Percentiles rank a stretch among this genome's conserved stretches.
phyloP scores from a whole-genome alignment of 1,139 yeast genomes.

The Saccharomyces hybrid region DNA sequence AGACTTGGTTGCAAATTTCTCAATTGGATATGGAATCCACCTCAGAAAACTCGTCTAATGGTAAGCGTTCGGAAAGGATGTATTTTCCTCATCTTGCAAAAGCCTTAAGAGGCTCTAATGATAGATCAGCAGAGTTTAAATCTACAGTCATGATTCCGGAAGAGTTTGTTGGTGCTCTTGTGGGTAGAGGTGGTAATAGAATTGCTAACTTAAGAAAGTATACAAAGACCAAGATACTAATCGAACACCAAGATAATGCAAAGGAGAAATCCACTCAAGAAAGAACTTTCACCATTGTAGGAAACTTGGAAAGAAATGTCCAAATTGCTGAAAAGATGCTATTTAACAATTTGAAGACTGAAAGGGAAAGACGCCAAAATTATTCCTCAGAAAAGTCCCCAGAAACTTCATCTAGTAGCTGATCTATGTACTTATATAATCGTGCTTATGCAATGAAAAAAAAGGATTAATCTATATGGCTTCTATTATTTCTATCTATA shows the following conservation, averaged over 20 bases:
- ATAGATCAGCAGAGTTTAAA: conserved; percentile 9
- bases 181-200: conserved; percentile 79
- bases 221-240: conserved; percentile 68
- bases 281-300: conserved; percentile 66
- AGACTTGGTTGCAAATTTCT: conserved; percentile 47
- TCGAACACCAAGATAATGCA: neutral
- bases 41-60: too few relatives aligned
- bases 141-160: conserved; percentile 47
- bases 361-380: conserved; percentile 55
- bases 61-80: conserved; percentile 10
- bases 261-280: conserved; percentile 35
- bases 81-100: conserved; percentile 7
- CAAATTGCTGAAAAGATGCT: conserved; percentile 30
- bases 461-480: neutral
- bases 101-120: conserved; percentile 3
- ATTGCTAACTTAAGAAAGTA: conserved; percentile 78
- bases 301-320: conserved; percentile 39
- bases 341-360: conserved; percentile 61
- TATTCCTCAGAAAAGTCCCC: neutral
- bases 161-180: conserved; percentile 77
- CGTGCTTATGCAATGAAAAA: neutral
- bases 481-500: neutral
- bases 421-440: neutral
- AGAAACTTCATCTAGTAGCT: neutral
- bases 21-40: conserved; percentile 16